Evolutionary conservation across 441 rosid genomes (phyloP), one percentile per base, ranked within the genome.

Genomic region (Eutrema salsugineum): DNA sequence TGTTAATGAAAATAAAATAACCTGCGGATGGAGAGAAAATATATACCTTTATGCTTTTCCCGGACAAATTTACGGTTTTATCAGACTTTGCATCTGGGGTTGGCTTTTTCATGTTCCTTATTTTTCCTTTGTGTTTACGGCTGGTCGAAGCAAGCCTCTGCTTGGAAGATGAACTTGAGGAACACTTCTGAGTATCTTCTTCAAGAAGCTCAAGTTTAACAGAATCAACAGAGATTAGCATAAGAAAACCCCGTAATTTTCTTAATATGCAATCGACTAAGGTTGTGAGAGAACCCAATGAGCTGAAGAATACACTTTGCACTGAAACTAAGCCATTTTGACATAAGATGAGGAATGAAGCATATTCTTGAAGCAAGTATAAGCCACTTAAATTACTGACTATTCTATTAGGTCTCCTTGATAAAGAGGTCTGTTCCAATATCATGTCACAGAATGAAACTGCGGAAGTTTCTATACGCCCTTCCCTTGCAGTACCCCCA

Each of bases 191-290:
- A 70, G 75, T 83, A 69, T 71, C 85, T 38, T 88, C 96, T 69
- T 80, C 87, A 43, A 94, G 88, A 71, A 94, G 98, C 83, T 94
- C 99, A 80, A 83, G 75, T 81, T 80, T 92, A 78, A 87, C 87
- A 77, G 78, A 88, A 62, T 92, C 97, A 78, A 91, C 85, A 66
- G 88, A 90, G 77, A 89, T 77, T 73, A 79, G 73, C 90, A 84
- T 84, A 64, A 94, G 82, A 70, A 86, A 77, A 71, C 88, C 99
- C 72, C 99, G 82, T 63, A 92, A 24, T 82, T 86, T 94, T 77
- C 96, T 85, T 15, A 85, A 76, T 51, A 94, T 63, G 80, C 92
- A 82, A 85, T 94, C 99, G 76, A 80, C 55, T 48, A 90, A 55
- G 51, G 91, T 86, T 78, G 84, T 78, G 50, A 92, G 71, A 66